These are phyloP conservation scores for Amniculicola lignicola DNA, from an alignment of 495 filamentous ascomycete genomes.

Conservation along the genomic window DNA sequence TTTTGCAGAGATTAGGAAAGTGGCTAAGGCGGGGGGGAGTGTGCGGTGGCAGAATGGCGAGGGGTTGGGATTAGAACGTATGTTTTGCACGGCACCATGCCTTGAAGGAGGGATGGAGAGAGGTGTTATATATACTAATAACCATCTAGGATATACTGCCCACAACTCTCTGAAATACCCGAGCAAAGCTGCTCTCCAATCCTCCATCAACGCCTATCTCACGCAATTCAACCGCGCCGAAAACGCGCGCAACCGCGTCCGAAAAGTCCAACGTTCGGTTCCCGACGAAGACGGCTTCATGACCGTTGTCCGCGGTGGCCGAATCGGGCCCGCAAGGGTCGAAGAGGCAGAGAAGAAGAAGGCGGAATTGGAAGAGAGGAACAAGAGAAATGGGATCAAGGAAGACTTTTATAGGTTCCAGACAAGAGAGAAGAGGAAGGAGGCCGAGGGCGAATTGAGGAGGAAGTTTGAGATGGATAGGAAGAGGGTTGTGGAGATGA, in stretches of 20 bases:
- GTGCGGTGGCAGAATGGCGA: slow-evolving; percentile 48
- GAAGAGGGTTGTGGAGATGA: slow-evolving; percentile 59
- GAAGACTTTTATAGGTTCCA: slow-evolving; percentile 95
- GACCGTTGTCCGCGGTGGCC: slow-evolving; percentile 78
- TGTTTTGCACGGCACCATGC: neutral
- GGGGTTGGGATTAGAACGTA: slow-evolving; percentile 48
- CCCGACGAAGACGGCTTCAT: slow-evolving; percentile 96
- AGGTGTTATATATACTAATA: neutral
- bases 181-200: slow-evolving; percentile 57
- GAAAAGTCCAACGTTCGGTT: slow-evolving; percentile 62
- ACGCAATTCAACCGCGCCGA: slow-evolving; percentile 64
- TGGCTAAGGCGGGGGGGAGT: slow-evolving; percentile 54
- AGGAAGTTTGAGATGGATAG: slow-evolving; percentile 64
- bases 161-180: slow-evolving; percentile 72
- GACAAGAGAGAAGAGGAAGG: slow-evolving; percentile 82
- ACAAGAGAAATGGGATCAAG: slow-evolving; percentile 58
- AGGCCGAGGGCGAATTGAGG: slow-evolving; percentile 65
- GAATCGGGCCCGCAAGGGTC: slow-evolving; percentile 66
- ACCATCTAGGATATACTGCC: slow-evolving; percentile 51
- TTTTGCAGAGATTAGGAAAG: slow-evolving; percentile 66
- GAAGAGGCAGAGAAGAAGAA: slow-evolving; percentile 71
- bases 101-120: neutral
- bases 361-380: slow-evolving; percentile 71
- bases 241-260: slow-evolving; percentile 56
- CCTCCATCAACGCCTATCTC: slow-evolving; percentile 79